Evolutionary conservation across 2,329 filamentous ascomycete genomes (phyloP).

Genomic region (Ploettnerulaceae sp.): DNA sequence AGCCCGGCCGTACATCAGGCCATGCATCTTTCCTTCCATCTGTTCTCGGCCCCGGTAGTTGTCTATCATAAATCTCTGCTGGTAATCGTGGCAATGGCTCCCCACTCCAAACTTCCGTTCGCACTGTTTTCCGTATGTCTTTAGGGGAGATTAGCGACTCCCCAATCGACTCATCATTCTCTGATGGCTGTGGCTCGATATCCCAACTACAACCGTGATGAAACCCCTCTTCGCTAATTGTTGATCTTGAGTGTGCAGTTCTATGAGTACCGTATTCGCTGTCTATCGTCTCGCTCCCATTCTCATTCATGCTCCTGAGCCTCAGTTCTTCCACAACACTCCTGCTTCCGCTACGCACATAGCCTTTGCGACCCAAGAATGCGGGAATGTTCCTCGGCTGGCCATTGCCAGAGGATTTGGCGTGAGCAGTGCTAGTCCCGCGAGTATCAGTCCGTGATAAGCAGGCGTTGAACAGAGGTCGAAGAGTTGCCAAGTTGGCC

Average conservation of each 20-base stretch:
- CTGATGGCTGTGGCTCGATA: slow-evolving; percentile 1
- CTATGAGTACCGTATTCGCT: background rate
- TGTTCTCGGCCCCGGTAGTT: background rate
- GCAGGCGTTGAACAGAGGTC: slow-evolving; percentile 20
- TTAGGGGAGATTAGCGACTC: background rate
- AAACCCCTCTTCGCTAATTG: background rate
- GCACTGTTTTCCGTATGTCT: slow-evolving; percentile 4
- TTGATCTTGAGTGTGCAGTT: background rate
- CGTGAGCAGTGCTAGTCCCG: background rate
- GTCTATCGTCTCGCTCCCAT: background rate
- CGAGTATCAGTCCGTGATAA: slow-evolving; percentile 7
- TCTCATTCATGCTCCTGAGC: background rate
- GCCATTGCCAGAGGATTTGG: background rate
- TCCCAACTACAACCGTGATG: background rate
- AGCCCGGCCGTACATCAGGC: background rate
- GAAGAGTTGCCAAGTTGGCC: slow-evolving; percentile 23
- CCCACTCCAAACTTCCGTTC: slow-evolving; percentile 3
- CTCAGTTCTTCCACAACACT: background rate
- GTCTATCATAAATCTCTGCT: background rate
- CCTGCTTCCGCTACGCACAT: slow-evolving; percentile 2
- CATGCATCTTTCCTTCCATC: slow-evolving; percentile 1
- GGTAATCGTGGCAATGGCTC: background rate
- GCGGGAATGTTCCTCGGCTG: background rate
- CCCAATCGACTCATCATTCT: background rate
- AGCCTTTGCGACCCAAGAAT: slow-evolving; percentile 2